Percentiles rank a stretch among this genome's conserved stretches.
Evolutionary conservation across 192 early-diverging fungal species (phyloP).

Genomic region (Coemansia sp.): DNA sequence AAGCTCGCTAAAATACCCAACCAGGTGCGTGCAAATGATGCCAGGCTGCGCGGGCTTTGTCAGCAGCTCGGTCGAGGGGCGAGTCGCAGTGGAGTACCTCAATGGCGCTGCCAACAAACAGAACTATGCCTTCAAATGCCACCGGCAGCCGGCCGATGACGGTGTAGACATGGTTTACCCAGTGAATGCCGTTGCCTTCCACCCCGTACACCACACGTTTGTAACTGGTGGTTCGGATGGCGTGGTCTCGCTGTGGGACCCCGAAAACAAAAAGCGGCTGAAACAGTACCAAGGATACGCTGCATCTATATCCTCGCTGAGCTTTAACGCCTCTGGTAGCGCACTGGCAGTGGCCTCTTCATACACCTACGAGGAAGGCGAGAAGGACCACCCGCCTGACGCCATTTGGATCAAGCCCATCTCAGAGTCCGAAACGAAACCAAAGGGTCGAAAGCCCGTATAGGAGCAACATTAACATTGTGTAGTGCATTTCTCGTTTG

Average conservation of each 20-base stretch:
- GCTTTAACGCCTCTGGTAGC: conserved; percentile 78
- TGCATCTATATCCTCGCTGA: conserved; percentile 75
- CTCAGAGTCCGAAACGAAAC: conserved; percentile 60
- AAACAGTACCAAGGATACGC: conserved; percentile 81
- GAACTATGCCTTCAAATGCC: conserved; percentile 98
- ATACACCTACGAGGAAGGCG: conserved; percentile 95
- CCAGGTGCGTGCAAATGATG: conserved; percentile 79
- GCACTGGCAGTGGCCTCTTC: conserved; percentile 83
- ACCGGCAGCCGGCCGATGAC: conserved; percentile 70
- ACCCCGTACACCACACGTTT: conserved; percentile 92
- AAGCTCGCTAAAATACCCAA: conserved; percentile 87
- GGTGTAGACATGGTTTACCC: conserved; percentile 86
- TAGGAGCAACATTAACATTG: neutral
- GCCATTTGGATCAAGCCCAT: conserved; percentile 77
- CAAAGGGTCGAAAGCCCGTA: conserved; percentile 46
- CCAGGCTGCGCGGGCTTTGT: conserved; percentile 90
- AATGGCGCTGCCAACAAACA: conserved; percentile 63
- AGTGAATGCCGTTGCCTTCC: conserved; percentile 90
- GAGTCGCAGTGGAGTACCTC: conserved; percentile 92
- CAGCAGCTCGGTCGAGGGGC: conserved; percentile 88
- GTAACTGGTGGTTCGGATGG: conserved; percentile 95
- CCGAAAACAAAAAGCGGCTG: conserved; percentile 83
- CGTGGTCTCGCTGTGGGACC: conserved; percentile 90
- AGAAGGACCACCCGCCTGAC: conserved; percentile 82
- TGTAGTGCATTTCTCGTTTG: neutral